phyloP scores from a whole-genome alignment of 306 rosid species.

The Arachis hypogaea region DNA sequence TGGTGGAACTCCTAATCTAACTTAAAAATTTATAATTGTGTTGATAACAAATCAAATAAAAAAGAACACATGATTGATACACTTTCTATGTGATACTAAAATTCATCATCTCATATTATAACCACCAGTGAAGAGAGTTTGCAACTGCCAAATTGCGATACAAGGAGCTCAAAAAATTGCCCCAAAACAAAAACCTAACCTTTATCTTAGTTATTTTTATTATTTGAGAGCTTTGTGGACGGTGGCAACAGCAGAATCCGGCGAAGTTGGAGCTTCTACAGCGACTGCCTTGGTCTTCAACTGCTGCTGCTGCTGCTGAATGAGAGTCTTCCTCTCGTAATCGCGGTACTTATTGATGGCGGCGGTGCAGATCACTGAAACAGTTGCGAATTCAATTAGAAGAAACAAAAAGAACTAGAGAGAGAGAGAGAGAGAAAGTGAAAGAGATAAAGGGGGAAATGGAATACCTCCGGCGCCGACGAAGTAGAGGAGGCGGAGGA shows the following conservation, averaged over 20 bases:
- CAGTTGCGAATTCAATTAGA: not conserved
- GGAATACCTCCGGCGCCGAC: conserved; percentile 82
- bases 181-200: conserved; percentile 25
- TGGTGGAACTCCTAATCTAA: not conserved
- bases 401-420: not conserved
- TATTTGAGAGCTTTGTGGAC: conserved; percentile 51
- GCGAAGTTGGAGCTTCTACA: conserved; percentile 27
- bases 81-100: conserved; percentile 16
- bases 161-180: not conserved
- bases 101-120: conserved; percentile 12
- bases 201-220: conserved; percentile 16
- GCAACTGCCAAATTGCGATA: not conserved
- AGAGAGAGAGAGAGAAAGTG: not conserved
- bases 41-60: not conserved
- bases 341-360: conserved; percentile 67
- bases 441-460: conserved; percentile 4
- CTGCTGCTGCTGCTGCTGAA: conserved; percentile 43
- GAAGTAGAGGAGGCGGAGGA: conserved; percentile 63
- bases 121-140: not conserved
- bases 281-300: conserved; percentile 22
- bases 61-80: not conserved
- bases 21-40: conserved; percentile 4
- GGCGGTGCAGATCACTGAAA: conserved; percentile 56
- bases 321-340: conserved; percentile 50
- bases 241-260: conserved; percentile 39